phyloP scores from a whole-genome alignment of 2,329 filamentous ascomycete species.

The Trichoderma pleuroti region DNA sequence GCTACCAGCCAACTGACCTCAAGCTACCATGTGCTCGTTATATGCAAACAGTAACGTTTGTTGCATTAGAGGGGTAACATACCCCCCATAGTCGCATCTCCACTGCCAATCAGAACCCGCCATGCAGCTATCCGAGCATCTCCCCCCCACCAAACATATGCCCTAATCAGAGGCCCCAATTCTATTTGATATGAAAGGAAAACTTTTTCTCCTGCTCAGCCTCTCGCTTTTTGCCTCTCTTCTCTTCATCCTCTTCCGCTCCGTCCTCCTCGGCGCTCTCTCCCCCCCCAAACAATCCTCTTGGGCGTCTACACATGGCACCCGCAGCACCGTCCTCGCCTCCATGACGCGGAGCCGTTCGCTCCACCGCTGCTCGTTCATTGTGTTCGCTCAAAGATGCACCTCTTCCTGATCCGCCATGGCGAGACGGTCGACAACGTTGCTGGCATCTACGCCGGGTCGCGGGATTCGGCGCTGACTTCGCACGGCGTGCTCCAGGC shows the following conservation, averaged over 20 bases:
- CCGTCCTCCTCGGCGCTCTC: background rate
- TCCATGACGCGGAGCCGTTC: constrained; percentile 19
- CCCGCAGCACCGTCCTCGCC: constrained; percentile 18
- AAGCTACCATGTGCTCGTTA: background rate
- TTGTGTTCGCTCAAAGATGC: constrained; percentile 30
- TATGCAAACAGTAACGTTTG: background rate
- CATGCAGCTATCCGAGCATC: background rate
- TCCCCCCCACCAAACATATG: constrained; percentile 9
- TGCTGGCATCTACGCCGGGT: constrained; percentile 72
- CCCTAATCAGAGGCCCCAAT: constrained; percentile 9
- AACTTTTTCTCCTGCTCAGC: constrained; percentile 3
- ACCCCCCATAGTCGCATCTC: background rate
- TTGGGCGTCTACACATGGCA: constrained; percentile 12
- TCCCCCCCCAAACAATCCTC: background rate
- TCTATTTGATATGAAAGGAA: background rate
- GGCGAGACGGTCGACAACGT: constrained; percentile 91
- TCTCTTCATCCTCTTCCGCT: background rate
- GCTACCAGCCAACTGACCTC: background rate
- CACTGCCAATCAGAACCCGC: background rate
- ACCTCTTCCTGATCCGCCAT: constrained; percentile 75
- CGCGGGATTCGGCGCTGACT: constrained; percentile 75
- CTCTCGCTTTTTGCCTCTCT: background rate
- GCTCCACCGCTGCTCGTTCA: constrained; percentile 16
- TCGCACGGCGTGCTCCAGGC: constrained; percentile 78
- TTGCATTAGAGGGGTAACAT: background rate